These are phyloP conservation scores for Boletellus ananas DNA, from an alignment of 768 basidiomycete genomes.

Conservation along the genomic window DNA sequence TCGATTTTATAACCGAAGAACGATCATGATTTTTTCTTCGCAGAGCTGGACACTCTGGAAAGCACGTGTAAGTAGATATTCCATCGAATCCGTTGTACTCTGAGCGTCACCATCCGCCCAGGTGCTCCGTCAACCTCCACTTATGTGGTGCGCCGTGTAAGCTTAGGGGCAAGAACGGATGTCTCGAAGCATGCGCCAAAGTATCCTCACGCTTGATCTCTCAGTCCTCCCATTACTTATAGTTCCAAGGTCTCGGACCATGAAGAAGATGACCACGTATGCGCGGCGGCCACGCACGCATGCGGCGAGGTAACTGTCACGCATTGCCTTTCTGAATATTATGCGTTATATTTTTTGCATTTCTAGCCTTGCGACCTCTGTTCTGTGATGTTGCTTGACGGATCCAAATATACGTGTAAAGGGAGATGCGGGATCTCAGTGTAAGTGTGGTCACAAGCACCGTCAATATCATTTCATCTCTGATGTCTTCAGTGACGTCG, in stretches of 20 bases:
- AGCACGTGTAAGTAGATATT: conserved; percentile 45
- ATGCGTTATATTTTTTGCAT: neutral
- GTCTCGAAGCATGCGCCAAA: conserved; percentile 50
- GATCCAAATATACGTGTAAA: conserved; percentile 36
- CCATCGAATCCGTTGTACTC: neutral
- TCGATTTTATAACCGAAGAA: neutral
- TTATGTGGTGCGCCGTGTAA: conserved; percentile 52
- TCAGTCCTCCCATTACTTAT: neutral
- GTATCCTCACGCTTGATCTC: conserved; percentile 24
- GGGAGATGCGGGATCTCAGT: conserved; percentile 41
- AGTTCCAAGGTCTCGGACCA: conserved; percentile 42
- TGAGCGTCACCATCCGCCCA: conserved; percentile 18
- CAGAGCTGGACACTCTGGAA: conserved; percentile 55
- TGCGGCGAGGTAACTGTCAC: conserved; percentile 48
- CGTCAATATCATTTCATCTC: neutral
- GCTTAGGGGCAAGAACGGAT: conserved; percentile 45
- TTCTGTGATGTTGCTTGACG: conserved; percentile 22
- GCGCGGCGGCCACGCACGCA: conserved; percentile 47
- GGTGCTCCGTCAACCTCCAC: conserved; percentile 51
- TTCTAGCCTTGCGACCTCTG: conserved; percentile 43
- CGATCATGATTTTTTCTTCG: neutral
- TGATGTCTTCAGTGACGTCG: conserved; percentile 37
- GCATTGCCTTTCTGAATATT: neutral
- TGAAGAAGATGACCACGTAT: conserved; percentile 48
- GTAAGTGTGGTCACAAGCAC: conserved; percentile 23